Evolutionary conservation across 139 green algal genomes (phyloP), one percentile per base, ranked within the genome.

Genomic region (Chlorella sp.): DNA sequence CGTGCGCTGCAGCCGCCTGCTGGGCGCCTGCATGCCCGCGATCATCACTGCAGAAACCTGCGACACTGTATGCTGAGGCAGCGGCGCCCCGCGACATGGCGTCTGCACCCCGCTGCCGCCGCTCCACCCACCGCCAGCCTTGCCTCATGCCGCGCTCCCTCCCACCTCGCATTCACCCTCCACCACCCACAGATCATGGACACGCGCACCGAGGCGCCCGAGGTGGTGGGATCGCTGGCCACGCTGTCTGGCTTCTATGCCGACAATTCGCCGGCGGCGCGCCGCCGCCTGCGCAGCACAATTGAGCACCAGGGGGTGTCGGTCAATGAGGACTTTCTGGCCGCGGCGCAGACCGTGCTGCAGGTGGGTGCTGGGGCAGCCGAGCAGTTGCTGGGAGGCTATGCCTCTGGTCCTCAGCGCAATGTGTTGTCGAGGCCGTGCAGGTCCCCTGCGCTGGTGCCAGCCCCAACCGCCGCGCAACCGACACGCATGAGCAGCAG

Each of bases 251-350:
- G 41, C 2, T 94, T 98, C 74, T 98, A 97, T 70, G 9, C 34
- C 19, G 93, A 97, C 36, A 98, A 98, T 85, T 92, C 88, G 0
- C 54, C 93, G 24, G 51, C 85, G 17, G 80, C 87, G 46, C 84
- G 91, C 36, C 85, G 93, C 17, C 86, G 76, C 32, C 80, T 96
- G 67, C 89, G 94, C 30, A 89, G 89, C 54, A 94, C 94, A 1
- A 93, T 98, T 19, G 96, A 98, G 76, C 88, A 94, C 80, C 85
- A 90, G 0, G 90, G 94, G 3, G 86, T 98, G 32, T 56, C 82
- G 17, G 93, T 96, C 74, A 94, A 96, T 68, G 80, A 94, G 56
- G 81, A 95, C n/a, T 98, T 97, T 73, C 82, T 98, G 41, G 67
- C 51, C 32, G 92, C 90, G 34, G 93, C 94, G 43, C 90, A 96